Base-by-base conservation (phyloP, 2,329 filamentous ascomycete genomes). In the Exophiala xenobiotica region DNA sequence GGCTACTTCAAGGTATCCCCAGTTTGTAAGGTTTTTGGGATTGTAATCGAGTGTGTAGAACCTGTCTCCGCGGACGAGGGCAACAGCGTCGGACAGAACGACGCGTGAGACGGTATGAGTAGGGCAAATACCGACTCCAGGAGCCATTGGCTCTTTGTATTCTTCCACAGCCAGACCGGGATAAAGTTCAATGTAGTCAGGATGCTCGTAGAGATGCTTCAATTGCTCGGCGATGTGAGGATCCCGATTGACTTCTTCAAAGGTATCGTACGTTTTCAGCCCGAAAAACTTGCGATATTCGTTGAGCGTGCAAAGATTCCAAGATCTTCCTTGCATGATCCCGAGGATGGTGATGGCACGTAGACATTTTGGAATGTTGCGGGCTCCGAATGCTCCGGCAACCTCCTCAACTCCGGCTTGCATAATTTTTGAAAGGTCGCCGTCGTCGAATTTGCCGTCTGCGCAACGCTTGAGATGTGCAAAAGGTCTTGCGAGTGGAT, bases 261-360 rank as follows among this genome's bases (percentile, higher is more conserved):
- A 95, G 0, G 77, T 86, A 18, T 84, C 81, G 64, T 95, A 85
- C 0, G 81, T 79, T 69, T 87, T 87, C 4, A 95, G 74, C 1
- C 85, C 83, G 61, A 92, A 91, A 71, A 90, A 87, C 66, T 87
- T 85, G 46, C 89, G 80, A 75, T 93, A 95, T 72, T 93, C 89
- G 64, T 95, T 95, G 54, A 95, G 74, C 0, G 86, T 85, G 0
- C 86, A 85, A 6, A 90, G 71, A 54, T 90, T 85, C 89, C 89
- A 95, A 49, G 79, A 78, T 39, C 89, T 78, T 3, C 86, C 82
- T 55, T 90, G 87, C 41, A 88, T 76, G 51, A 95, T 93, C 37
- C 88, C 88, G 5, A 93, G 74, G 27, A 93, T 86, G 67, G 93
- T 88, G 12, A 93, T 80, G 1, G 85, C 82, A 58, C 83, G 81